A percentile compares a stretch with the other conserved stretches of the same genome.
phyloP scores from a whole-genome alignment of 2,329 filamentous ascomycete species.

The Cordyceps sp. region DNA sequence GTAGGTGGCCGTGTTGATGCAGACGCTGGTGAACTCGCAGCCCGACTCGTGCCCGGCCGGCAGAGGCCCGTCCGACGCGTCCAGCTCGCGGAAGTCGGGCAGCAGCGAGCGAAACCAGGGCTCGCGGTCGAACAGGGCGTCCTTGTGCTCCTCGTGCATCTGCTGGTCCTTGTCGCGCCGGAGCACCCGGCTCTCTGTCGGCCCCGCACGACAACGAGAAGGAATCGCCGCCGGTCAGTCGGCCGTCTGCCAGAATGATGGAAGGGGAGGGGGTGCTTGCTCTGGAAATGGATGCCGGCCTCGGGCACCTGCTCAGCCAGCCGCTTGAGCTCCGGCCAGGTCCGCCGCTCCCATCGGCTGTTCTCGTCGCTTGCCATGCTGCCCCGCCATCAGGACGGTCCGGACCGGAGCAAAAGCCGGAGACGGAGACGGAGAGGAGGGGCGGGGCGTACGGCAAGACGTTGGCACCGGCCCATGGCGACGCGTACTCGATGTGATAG shows the following conservation, averaged over 20 bases:
- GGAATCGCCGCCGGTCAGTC: not conserved
- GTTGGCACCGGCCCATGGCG: constrained; percentile 78
- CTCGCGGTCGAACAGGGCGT: constrained; percentile 45
- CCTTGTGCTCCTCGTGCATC: constrained; percentile 24
- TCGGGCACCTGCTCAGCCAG: constrained; percentile 52
- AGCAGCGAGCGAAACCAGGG: constrained; percentile 62
- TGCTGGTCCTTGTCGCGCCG: constrained; percentile 46
- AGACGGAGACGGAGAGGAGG: not conserved
- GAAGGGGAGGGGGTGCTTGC: constrained; percentile 15
- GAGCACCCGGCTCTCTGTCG: constrained; percentile 28
- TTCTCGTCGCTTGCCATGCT: constrained; percentile 26
- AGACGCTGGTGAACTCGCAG: constrained; percentile 66
- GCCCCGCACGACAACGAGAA: too few relatives aligned
- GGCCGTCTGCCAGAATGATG: not conserved
- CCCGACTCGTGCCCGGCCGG: constrained; percentile 53
- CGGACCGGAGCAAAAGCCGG: too few relatives aligned
- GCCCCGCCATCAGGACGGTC: not conserved
- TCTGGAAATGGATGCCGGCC: constrained; percentile 66
- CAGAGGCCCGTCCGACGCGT: constrained; percentile 40
- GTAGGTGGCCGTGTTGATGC: constrained; percentile 82
- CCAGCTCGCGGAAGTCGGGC: constrained; percentile 51
- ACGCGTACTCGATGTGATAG: constrained; percentile 81
- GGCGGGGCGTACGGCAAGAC: constrained; percentile 45
- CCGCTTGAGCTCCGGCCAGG: constrained; percentile 45
- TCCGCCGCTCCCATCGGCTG: constrained; percentile 43